Conservation (phyloP, 805 yeast species). For the Cyberlindnera misumaiensis region DNA sequence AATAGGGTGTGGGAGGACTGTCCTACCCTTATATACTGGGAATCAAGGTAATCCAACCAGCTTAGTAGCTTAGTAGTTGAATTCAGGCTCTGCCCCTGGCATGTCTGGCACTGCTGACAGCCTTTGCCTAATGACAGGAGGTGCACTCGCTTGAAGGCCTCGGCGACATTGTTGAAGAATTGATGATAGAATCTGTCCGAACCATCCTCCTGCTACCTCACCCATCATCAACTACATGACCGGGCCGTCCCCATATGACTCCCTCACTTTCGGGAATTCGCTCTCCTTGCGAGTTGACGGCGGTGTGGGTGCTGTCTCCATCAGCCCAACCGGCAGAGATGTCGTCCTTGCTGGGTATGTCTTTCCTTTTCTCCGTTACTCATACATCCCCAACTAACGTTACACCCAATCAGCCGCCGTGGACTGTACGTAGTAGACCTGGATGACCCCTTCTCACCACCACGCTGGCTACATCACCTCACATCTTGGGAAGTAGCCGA, state of each 20-base stretch:
- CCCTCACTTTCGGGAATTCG: conserved; percentile 72
- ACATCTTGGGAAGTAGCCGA: conserved; percentile 99
- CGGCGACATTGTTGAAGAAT: too few species aligned
- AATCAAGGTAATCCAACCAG: too few species aligned
- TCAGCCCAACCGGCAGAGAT: conserved; percentile 86
- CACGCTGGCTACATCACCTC: conserved; percentile 85
- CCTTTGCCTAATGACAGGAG: too few species aligned
- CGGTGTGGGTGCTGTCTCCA: conserved; percentile 84
- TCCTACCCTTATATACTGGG: too few species aligned
- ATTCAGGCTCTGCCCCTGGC: too few species aligned
- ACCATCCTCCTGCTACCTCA: too few species aligned
- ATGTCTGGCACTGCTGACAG: too few species aligned
- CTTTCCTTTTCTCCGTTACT: neutral
- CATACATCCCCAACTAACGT: neutral
- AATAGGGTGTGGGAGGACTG: too few species aligned
- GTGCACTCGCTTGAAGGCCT: too few species aligned
- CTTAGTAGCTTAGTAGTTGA: too few species aligned
- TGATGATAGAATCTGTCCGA: neutral
- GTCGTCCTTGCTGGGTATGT: conserved; percentile 69
- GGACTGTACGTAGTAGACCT: conserved; percentile 89
- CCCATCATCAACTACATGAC: neutral
- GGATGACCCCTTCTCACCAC: conserved; percentile 93
- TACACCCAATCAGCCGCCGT: conserved; percentile 35
- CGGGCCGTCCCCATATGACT: conserved; percentile 25
- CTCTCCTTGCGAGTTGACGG: conserved; percentile 85